Conservation (phyloP, 805 yeast genomes). For the Nakazawaea populi region DNA sequence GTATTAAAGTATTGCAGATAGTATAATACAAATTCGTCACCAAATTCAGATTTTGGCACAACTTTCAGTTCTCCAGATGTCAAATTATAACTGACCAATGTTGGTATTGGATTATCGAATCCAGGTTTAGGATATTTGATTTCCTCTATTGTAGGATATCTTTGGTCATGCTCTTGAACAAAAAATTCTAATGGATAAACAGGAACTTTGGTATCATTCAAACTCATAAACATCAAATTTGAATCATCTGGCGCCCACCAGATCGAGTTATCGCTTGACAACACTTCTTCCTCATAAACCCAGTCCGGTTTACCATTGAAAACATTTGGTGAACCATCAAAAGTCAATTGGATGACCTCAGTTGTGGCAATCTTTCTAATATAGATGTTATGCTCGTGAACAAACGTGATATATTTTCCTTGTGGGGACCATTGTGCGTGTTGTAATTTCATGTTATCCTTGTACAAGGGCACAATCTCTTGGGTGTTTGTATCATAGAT, state of each 20-base stretch:
- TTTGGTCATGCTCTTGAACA: constrained; percentile 26
- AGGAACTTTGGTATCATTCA: constrained; percentile 57
- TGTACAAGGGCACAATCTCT: constrained; percentile 21
- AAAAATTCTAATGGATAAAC: constrained; percentile 46
- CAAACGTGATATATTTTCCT: constrained; percentile 50
- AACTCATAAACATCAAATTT: constrained; percentile 45
- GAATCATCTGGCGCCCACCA: constrained; percentile 74
- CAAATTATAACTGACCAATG: constrained; percentile 38
- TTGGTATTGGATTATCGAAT: constrained; percentile 47
- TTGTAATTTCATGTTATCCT: constrained; percentile 19
- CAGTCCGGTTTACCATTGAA: constrained; percentile 75
- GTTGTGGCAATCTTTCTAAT: constrained; percentile 30
- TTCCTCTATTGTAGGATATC: constrained; percentile 40
- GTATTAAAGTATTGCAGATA: constrained; percentile 55
- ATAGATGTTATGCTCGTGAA: constrained; percentile 49
- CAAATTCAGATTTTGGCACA: constrained; percentile 25
- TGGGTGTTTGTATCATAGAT: constrained; percentile 41
- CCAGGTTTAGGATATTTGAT: constrained; percentile 77
- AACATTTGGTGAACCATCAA: constrained; percentile 46
- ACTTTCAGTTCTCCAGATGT: constrained; percentile 16
- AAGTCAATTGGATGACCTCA: constrained; percentile 30
- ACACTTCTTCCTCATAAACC: constrained; percentile 81
- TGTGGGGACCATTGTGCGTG: constrained; percentile 60
- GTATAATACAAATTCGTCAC: constrained; percentile 50
- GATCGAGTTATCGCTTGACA: constrained; percentile 48